Percentiles rank a stretch among this genome's conserved stretches.
Evolutionary conservation across 176 grass and related monocot genomes (phyloP).

Genomic region (Saccharum spontaneum): DNA sequence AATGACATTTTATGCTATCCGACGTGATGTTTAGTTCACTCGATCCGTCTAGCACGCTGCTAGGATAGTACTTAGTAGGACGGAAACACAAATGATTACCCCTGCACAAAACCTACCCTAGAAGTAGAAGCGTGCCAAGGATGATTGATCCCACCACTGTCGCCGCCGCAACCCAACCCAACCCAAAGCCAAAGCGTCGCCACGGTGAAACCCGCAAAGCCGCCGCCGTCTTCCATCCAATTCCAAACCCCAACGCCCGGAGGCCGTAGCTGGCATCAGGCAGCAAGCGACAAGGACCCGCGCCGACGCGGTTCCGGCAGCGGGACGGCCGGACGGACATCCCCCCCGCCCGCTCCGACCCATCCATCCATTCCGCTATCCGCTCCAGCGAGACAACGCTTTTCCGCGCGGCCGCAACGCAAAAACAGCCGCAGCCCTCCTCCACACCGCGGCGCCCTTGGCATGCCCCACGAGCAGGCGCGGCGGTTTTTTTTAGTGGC

Average conservation of each 20-base stretch:
- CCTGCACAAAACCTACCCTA: background rate
- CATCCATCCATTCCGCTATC: too few relatives aligned
- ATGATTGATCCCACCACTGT: background rate
- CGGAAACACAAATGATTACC: background rate
- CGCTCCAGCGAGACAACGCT: background rate
- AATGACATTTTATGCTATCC: too few relatives aligned
- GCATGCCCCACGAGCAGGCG: background rate
- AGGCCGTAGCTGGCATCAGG: background rate
- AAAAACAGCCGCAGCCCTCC: background rate
- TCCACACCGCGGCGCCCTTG: background rate
- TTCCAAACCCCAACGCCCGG: background rate
- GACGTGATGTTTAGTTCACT: background rate
- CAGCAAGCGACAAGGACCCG: slow-evolving; percentile 49
- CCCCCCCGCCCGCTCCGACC: too few relatives aligned
- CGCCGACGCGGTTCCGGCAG: slow-evolving; percentile 10
- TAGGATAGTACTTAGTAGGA: background rate
- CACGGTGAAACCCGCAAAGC: background rate
- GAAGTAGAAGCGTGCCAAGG: background rate
- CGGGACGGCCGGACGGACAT: background rate
- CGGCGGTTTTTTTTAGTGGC: slow-evolving; percentile 22
- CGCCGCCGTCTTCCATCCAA: background rate
- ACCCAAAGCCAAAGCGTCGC: background rate
- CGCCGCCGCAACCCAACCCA: background rate
- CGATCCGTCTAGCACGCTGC: background rate
- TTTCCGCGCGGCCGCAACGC: background rate